A percentile compares a stretch with the other conserved stretches of the same genome.
phyloP scores from a whole-genome alignment of 208 protist species.

The Crithidia expoeki region DNA sequence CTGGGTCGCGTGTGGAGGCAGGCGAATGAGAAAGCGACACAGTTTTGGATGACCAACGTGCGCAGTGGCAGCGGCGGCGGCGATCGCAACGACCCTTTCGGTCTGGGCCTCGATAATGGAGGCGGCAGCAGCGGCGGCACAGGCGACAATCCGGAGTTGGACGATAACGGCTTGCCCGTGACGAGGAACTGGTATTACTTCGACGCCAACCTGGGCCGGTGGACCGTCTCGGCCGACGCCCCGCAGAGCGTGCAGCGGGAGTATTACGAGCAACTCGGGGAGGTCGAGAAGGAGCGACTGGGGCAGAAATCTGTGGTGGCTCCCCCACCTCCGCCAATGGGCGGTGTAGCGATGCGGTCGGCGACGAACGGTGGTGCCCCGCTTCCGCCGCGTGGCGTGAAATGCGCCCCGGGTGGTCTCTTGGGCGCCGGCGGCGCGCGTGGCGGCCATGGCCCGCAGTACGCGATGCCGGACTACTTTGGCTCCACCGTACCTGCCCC shows the following conservation, averaged over 20 bases:
- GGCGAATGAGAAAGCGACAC: conserved; percentile 37
- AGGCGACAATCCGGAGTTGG: conserved; percentile 59
- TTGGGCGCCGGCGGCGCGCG: conserved; percentile 14
- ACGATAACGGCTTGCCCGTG: conserved; percentile 83
- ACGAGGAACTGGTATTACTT: conserved; percentile 88
- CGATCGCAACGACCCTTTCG: conserved; percentile 23
- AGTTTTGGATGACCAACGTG: conserved; percentile 34
- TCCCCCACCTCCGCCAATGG: conserved; percentile 20
- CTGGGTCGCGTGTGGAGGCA: conserved; percentile 28
- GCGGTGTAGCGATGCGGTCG: too few relatives aligned
- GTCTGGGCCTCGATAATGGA: conserved; percentile 18
- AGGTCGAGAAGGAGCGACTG: conserved; percentile 61
- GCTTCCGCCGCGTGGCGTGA: conserved; percentile 15
- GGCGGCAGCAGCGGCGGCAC: conserved; percentile 4
- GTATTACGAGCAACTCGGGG: conserved; percentile 59
- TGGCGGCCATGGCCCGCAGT: conserved; percentile 45
- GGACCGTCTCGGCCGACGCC: conserved; percentile 74
- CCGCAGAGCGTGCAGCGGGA: conserved; percentile 70
- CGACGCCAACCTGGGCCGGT: conserved; percentile 67
- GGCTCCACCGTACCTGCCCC: conserved; percentile 7
- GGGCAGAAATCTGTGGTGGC: conserved; percentile 47
- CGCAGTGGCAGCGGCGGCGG: conserved; percentile 6
- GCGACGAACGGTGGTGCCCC: conserved; percentile 21
- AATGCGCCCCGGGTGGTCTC: background rate
- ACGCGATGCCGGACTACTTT: conserved; percentile 79